These are phyloP conservation scores for Boletus rex-veris DNA, from an alignment of 768 basidiomycete genomes.

Conservation along the genomic window DNA sequence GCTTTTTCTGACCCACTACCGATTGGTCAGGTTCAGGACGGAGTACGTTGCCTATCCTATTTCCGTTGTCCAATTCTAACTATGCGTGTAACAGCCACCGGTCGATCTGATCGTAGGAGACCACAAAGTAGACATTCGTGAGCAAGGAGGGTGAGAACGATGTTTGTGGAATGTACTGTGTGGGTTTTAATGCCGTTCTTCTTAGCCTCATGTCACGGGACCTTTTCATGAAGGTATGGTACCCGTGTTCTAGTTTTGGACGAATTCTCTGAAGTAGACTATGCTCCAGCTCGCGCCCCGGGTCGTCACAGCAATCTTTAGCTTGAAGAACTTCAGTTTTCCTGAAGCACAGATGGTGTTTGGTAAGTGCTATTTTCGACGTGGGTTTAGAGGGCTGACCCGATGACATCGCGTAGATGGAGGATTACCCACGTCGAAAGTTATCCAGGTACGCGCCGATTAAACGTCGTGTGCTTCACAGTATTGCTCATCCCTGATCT, in stretches of 20 bases:
- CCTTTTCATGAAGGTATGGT: constrained; percentile 19
- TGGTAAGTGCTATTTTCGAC: constrained; percentile 6
- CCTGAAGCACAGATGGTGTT: background rate
- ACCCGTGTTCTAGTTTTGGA: background rate
- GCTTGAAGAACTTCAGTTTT: constrained; percentile 35
- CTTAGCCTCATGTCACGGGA: constrained; percentile 33
- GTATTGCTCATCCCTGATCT: background rate
- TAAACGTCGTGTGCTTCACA: background rate
- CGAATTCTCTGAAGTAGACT: constrained; percentile 14
- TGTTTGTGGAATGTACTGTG: background rate
- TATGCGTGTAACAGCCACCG: constrained; percentile 3
- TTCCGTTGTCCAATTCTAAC: background rate
- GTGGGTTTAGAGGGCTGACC: background rate
- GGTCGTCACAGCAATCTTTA: constrained; percentile 44
- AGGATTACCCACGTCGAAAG: constrained; percentile 16
- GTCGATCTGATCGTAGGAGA: constrained; percentile 2
- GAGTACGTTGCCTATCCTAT: constrained; percentile 30
- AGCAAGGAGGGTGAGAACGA: constrained; percentile 22
- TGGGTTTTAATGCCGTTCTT: background rate
- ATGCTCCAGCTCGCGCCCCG: constrained; percentile 39
- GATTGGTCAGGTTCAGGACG: constrained; percentile 37
- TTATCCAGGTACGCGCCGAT: constrained; percentile 16
- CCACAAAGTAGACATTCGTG: constrained; percentile 6
- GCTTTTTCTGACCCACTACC: constrained; percentile 35
- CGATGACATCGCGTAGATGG: constrained; percentile 3